Percentiles rank a stretch among this genome's conserved stretches.
phyloP scores from a whole-genome alignment of 2,329 filamentous ascomycete genomes.

The Stagonosporopsis vannaccii region DNA sequence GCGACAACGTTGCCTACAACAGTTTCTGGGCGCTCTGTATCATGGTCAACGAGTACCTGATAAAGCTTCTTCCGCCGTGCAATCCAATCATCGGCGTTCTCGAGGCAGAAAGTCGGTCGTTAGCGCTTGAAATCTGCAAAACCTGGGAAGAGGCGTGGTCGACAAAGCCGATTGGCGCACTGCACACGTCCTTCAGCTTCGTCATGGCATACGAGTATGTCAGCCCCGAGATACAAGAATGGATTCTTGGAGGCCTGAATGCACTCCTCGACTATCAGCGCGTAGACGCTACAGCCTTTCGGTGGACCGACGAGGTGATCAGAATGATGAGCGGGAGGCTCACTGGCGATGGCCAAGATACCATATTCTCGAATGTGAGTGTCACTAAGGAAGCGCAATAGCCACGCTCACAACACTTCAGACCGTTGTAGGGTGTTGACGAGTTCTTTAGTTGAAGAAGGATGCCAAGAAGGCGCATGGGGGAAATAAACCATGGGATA shows the following conservation, averaged over 20 bases:
- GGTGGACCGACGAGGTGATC: slow-evolving; percentile 40
- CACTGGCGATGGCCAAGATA: slow-evolving; percentile 35
- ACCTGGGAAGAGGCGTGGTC: slow-evolving; percentile 47
- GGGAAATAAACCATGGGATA: slow-evolving; percentile 4
- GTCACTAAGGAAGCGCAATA: slow-evolving; percentile 18
- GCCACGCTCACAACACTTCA: slow-evolving; percentile 14
- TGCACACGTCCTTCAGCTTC: slow-evolving; percentile 42
- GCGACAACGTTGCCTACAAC: slow-evolving; percentile 42
- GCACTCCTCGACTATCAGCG: slow-evolving; percentile 36
- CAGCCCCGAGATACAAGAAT: slow-evolving; percentile 30
- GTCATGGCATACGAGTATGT: slow-evolving; percentile 45
- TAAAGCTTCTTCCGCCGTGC: slow-evolving; percentile 36
- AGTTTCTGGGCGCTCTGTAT: slow-evolving; percentile 45
- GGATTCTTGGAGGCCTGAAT: slow-evolving; percentile 40
- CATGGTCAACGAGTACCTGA: slow-evolving; percentile 39
- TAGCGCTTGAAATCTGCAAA: slow-evolving; percentile 44
- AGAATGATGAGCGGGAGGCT: slow-evolving; percentile 37
- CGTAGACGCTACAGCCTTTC: slow-evolving; percentile 30
- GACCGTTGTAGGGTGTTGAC: slow-evolving; percentile 23
- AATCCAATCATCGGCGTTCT: slow-evolving; percentile 30
- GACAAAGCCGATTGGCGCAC: slow-evolving; percentile 42
- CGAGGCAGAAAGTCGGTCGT: slow-evolving; percentile 35
- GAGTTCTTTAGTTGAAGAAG: slow-evolving; percentile 7
- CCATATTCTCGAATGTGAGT: slow-evolving; percentile 29
- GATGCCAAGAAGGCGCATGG: neutral